Evolutionary conservation across 2,329 filamentous ascomycete species (phyloP), one percentile per base, ranked within the genome.

Genomic region (Blastomyces percursus): DNA sequence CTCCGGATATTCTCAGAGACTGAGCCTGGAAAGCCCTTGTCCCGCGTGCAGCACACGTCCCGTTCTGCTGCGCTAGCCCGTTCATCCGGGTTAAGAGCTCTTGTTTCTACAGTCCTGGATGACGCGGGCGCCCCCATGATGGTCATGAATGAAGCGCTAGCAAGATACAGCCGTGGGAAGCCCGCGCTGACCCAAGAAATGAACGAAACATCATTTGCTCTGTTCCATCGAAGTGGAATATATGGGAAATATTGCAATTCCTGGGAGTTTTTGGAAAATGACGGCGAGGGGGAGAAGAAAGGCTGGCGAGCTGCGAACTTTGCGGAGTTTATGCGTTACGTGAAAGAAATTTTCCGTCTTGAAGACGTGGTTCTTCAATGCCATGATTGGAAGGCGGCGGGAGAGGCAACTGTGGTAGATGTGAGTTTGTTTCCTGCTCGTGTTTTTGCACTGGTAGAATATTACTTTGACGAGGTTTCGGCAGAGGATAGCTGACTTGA

Each of bases 1-100:
- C 68, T 77, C 19, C 75, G 75, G 19, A 68, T 79, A 38, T 79
- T 64, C 52, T 54, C 38, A 12, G 54, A 66, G 27, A 59, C 64
- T 6, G 61, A 66, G 44, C 61, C 63, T 50, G 61, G 61, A 19
- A 63, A 63, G 40, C n/a, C 46, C 24, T 42, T 58, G 9, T 48
- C 56, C 19, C 56, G 16, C 11, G 44, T 59, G n/a, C 56, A 48
- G 38, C 64, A 65, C 55, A 64, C 62, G 16, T 62, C 60, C 5
- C 59, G 60, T 12, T 65, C 64, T 11, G 62, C 55, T 21, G 60
- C 62, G 1, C 38, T 65, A 7, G 62, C 60, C 7, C 60, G 58
- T 38, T 63, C 64, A 3, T 48, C n/a, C 21, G 56, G 64, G 16
- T 46, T 64, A 12, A 59, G 55, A 27, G 56, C 56, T 7, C 56